These are phyloP conservation scores for Teunomyces pallodes DNA, from an alignment of 805 yeast species.

Conservation along the genomic window DNA sequence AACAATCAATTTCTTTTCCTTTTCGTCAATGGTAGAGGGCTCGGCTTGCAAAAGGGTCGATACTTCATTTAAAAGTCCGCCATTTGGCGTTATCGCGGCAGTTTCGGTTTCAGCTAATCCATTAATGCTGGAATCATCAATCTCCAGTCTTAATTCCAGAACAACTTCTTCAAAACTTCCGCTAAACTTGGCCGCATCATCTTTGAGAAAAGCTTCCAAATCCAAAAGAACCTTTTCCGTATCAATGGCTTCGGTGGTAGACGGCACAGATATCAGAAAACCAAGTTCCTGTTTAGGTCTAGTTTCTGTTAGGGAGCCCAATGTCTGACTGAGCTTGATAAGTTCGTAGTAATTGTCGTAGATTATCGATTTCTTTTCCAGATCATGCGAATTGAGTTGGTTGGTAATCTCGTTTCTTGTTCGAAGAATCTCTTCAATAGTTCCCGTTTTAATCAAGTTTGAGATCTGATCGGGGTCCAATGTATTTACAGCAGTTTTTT, in stretches of 20 bases:
- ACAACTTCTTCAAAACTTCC: slow-evolving; percentile 15
- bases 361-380: slow-evolving; percentile 65
- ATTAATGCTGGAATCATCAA: slow-evolving; percentile 13
- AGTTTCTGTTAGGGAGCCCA: slow-evolving; percentile 20
- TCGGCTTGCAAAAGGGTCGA: slow-evolving; percentile 2
- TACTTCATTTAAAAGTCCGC: slow-evolving; percentile 7
- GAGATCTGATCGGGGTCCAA: slow-evolving; percentile 17
- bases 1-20: slow-evolving; percentile 2
- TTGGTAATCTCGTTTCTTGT: slow-evolving; percentile 36
- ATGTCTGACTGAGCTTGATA: slow-evolving; percentile 61
- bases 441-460: slow-evolving; percentile 19
- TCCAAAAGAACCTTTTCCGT: slow-evolving; percentile 22
- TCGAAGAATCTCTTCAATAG: slow-evolving; percentile 30
- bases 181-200: slow-evolving; percentile 16
- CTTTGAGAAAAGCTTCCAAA: slow-evolving; percentile 20
- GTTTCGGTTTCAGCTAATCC: slow-evolving; percentile 7
- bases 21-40: not conserved
- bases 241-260: slow-evolving; percentile 13
- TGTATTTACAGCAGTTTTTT: not conserved
- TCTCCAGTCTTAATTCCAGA: slow-evolving; percentile 2
- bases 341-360: slow-evolving; percentile 75
- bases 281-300: slow-evolving; percentile 1
- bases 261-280: not conserved
- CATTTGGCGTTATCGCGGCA: slow-evolving; percentile 5
- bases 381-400: slow-evolving; percentile 50